Conservation (phyloP, 306 rosid species). For the Sesbania bispinosa region DNA sequence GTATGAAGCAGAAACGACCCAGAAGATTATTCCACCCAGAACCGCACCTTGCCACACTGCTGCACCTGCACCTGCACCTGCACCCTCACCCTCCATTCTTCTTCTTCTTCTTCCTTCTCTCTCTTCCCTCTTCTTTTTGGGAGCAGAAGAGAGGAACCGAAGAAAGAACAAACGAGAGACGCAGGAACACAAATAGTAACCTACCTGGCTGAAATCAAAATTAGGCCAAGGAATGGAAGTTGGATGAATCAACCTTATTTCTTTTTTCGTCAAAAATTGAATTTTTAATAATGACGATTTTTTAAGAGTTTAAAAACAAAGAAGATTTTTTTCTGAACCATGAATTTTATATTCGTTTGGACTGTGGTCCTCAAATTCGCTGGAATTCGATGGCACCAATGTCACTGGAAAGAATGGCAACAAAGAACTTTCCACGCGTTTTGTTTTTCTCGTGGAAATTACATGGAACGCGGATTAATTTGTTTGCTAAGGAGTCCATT, state of each 20-base stretch:
- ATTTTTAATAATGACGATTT: too few species aligned
- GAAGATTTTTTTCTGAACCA: conserved; percentile 8
- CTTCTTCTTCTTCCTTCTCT: too few species aligned
- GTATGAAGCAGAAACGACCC: conserved; percentile 56
- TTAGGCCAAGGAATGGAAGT: conserved; percentile 7
- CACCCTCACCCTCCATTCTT: conserved; percentile 52
- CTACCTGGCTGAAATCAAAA: conserved; percentile 7
- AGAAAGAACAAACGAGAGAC: background rate
- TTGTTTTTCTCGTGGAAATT: background rate
- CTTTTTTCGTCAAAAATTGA: too few species aligned
- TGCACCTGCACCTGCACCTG: too few species aligned
- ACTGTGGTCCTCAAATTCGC: conserved; percentile 13
- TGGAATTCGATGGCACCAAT: conserved; percentile 17
- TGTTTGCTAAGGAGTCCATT: too few species aligned
- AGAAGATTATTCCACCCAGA: conserved; percentile 58
- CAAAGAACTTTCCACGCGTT: background rate
- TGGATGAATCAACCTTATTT: too few species aligned
- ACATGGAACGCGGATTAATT: background rate
- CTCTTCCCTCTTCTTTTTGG: too few species aligned
- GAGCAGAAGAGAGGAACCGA: background rate
- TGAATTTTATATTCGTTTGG: background rate
- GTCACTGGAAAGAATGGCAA: background rate
- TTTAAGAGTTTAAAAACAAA: too few species aligned
- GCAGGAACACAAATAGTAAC: too few species aligned
- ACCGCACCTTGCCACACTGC: conserved; percentile 68